Evolutionary conservation across 257 asterid species (phyloP).

Genomic region (Euphrasia confusa): DNA sequence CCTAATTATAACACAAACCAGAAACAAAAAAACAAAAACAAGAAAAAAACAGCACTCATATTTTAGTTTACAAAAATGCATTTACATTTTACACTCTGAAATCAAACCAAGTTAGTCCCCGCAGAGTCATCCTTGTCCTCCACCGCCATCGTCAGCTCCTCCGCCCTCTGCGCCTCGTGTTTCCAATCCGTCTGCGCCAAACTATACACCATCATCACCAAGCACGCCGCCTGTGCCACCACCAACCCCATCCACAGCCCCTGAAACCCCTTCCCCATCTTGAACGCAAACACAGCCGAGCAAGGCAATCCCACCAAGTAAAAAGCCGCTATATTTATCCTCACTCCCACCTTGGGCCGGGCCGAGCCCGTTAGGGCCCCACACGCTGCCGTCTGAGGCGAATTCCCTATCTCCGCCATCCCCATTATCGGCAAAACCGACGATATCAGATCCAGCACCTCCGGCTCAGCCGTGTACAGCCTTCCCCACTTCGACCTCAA

Average conservation of each 20-base stretch:
- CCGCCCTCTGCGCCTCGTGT: conserved; percentile 65
- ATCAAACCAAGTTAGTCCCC: conserved; percentile 41
- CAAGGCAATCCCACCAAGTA: conserved; percentile 76
- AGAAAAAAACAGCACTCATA: background rate
- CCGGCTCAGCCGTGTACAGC: conserved; percentile 49
- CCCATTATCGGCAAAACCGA: conserved; percentile 62
- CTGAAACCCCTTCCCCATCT: conserved; percentile 48
- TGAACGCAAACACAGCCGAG: conserved; percentile 45
- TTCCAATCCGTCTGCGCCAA: conserved; percentile 66
- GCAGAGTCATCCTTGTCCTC: conserved; percentile 39
- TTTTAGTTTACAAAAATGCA: background rate
- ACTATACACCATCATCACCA: conserved; percentile 50
- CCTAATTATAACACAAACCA: background rate
- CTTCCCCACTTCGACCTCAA: conserved; percentile 51
- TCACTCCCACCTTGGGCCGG: conserved; percentile 55
- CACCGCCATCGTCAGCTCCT: conserved; percentile 46
- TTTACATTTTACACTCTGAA: background rate
- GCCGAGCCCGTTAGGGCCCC: conserved; percentile 82
- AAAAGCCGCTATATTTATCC: conserved; percentile 72
- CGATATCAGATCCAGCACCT: conserved; percentile 43
- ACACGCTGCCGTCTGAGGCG: conserved; percentile 80
- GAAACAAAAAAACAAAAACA: background rate
- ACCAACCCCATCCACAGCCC: conserved; percentile 82
- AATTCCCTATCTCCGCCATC: conserved; percentile 65
- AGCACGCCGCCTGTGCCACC: conserved; percentile 60